These are phyloP conservation scores for Russula virescens DNA, from an alignment of 768 basidiomycete species.

Conservation along the genomic window DNA sequence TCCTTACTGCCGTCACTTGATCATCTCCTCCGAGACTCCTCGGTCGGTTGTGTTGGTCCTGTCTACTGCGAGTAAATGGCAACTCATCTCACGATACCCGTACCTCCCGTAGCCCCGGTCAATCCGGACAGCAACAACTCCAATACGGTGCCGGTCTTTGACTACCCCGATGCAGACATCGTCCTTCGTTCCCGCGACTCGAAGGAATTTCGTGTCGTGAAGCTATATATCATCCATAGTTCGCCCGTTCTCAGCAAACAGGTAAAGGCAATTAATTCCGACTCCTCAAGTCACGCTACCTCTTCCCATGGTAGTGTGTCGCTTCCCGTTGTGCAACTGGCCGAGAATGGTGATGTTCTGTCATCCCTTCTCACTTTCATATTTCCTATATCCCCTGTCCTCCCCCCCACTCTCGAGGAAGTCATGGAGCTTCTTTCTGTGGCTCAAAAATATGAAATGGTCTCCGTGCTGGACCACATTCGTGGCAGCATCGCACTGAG, in stretches of 20 bases:
- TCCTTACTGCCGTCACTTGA: too few relatives aligned
- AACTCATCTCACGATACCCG: too few relatives aligned
- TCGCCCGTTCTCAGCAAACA: constrained; percentile 30
- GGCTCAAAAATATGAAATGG: constrained; percentile 8
- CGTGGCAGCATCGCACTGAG: background rate
- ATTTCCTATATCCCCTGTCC: background rate
- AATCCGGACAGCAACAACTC: too few relatives aligned
- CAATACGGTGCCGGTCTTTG: too few relatives aligned
- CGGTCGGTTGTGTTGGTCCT: too few relatives aligned
- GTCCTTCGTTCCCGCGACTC: background rate
- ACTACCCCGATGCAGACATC: constrained; percentile 5
- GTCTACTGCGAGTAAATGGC: too few relatives aligned
- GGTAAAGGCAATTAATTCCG: constrained; percentile 19
- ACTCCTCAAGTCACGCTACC: background rate
- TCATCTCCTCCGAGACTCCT: too few relatives aligned
- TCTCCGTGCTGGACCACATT: background rate
- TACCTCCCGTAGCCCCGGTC: too few relatives aligned
- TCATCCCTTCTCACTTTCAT: background rate
- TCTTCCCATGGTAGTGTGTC: background rate
- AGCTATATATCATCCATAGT: background rate
- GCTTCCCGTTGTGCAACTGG: background rate
- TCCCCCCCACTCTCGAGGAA: background rate
- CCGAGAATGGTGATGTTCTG: background rate
- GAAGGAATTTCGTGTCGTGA: background rate
- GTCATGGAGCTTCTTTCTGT: constrained; percentile 6